Conservation (phyloP, 2,329 filamentous ascomycete species). For the Sporothrix brunneoviolacea region DNA sequence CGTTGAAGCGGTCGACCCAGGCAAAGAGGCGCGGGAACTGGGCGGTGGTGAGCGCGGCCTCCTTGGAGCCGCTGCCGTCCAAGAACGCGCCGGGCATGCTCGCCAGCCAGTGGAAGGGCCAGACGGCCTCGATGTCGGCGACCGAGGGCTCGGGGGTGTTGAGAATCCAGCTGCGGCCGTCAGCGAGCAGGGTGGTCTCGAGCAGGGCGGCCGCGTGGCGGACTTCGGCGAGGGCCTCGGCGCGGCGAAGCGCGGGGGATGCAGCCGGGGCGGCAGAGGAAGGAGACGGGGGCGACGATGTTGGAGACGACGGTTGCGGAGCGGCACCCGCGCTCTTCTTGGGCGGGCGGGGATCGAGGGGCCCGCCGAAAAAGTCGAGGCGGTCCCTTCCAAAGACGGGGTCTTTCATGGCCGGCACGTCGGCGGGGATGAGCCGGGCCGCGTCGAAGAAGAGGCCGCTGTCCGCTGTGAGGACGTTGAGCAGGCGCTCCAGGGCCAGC, state of each 20-base stretch:
- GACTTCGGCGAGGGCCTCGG: slow-evolving; percentile 52
- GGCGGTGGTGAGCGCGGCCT: slow-evolving; percentile 36
- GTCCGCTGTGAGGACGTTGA: slow-evolving; percentile 51
- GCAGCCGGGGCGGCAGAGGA: not conserved
- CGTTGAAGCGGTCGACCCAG: slow-evolving; percentile 58
- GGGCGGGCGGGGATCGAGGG: not conserved
- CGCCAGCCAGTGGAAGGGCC: slow-evolving; percentile 60
- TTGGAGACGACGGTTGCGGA: not conserved
- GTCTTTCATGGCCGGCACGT: slow-evolving; percentile 48
- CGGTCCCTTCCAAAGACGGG: slow-evolving; percentile 54
- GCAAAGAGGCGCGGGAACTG: slow-evolving; percentile 55
- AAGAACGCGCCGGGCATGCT: slow-evolving; percentile 50
- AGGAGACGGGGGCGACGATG: not conserved
- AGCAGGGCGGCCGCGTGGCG: slow-evolving; percentile 48
- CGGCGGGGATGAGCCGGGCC: slow-evolving; percentile 49
- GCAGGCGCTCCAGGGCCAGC: slow-evolving; percentile 44
- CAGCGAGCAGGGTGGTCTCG: slow-evolving; percentile 56
- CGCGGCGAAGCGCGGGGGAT: slow-evolving; percentile 26
- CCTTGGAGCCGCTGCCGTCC: not conserved
- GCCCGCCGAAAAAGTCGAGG: slow-evolving; percentile 28
- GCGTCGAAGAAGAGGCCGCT: slow-evolving; percentile 49
- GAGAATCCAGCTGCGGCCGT: slow-evolving; percentile 61
- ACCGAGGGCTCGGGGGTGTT: slow-evolving; percentile 44
- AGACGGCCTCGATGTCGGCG: slow-evolving; percentile 64
- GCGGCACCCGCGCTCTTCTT: not conserved